These are phyloP conservation scores for Apiotrichum gracile DNA, from an alignment of 1,284 basidiomycete species.

Conservation along the genomic window DNA sequence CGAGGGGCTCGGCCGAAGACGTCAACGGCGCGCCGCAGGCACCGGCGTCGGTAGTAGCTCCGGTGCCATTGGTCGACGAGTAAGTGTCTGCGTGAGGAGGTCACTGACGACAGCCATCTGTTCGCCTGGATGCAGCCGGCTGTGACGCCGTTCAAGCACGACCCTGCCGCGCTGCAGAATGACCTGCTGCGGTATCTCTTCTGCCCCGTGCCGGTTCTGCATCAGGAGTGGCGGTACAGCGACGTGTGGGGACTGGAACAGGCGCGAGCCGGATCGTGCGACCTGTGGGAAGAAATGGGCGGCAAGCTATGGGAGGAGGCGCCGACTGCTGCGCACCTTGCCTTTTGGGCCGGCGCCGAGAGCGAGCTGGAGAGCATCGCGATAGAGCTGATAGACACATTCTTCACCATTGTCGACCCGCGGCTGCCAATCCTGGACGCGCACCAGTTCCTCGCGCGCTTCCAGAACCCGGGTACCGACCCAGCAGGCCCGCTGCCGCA, in stretches of 20 bases:
- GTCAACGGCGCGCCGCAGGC: neutral
- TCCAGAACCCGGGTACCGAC: constrained; percentile 30
- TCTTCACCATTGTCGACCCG: constrained; percentile 67
- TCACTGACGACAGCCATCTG: constrained; percentile 8
- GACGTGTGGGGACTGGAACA: constrained; percentile 31
- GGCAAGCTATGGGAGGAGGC: constrained; percentile 34
- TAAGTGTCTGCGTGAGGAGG: neutral
- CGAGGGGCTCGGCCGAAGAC: too few relatives aligned
- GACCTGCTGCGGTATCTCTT: constrained; percentile 42
- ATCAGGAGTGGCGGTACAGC: constrained; percentile 35
- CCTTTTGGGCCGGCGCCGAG: constrained; percentile 21
- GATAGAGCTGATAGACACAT: constrained; percentile 76
- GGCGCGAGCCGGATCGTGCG: constrained; percentile 19
- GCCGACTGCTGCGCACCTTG: constrained; percentile 29
- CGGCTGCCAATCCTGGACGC: constrained; percentile 75
- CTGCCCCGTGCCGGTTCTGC: constrained; percentile 31
- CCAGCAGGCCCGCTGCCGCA: constrained; percentile 55
- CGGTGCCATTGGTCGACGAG: neutral
- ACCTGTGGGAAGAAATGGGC: constrained; percentile 36
- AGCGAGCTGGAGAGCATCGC: constrained; percentile 58
- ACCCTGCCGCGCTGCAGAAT: constrained; percentile 15
- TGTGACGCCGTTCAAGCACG: neutral
- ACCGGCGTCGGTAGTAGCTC: neutral
- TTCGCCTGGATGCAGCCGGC: constrained; percentile 5
- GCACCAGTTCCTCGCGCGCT: constrained; percentile 60